Conservation (phyloP, 2,329 filamentous ascomycete genomes). For the Myriangium duriaei region DNA sequence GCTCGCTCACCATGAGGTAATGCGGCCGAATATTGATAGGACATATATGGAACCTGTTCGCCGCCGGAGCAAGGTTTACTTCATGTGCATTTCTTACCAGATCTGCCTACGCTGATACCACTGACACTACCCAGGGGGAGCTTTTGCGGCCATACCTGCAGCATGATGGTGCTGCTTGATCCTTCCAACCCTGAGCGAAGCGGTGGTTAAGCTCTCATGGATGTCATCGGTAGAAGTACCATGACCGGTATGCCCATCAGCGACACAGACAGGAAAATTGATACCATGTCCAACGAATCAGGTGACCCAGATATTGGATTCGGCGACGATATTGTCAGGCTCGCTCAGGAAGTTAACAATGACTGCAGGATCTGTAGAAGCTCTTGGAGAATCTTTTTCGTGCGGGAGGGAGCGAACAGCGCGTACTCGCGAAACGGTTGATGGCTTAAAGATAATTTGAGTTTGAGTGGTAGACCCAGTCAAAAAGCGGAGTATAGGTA, state of each 20-base stretch:
- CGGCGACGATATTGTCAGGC: conserved; percentile 1
- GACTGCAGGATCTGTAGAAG: too few relatives aligned
- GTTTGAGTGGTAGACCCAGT: too few relatives aligned
- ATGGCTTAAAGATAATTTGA: too few relatives aligned
- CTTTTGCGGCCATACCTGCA: conserved; percentile 1
- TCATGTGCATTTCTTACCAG: conserved; percentile 1
- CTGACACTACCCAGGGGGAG: conserved; percentile 3
- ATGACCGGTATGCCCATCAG: conserved; percentile 7
- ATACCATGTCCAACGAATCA: conserved; percentile 7
- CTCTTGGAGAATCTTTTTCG: too few relatives aligned
- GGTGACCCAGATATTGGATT: conserved; percentile 1
- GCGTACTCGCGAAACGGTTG: too few relatives aligned
- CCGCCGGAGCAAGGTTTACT: conserved; percentile 7
- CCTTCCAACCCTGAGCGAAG: conserved; percentile 2
- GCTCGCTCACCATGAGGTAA: conserved; percentile 5
- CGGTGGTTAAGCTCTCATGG: neutral
- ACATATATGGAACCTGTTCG: neutral
- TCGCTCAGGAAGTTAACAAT: conserved; percentile 3
- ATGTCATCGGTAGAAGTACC: conserved; percentile 2
- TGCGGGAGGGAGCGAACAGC: too few relatives aligned
- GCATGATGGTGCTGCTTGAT: neutral
- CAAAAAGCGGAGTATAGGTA: too few relatives aligned
- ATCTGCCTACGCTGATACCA: neutral
- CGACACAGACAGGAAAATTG: conserved; percentile 4
- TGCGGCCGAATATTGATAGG: conserved; percentile 1